Evolutionary conservation across 129 eudicot genomes (phyloP).

Genomic region (Heracleum sosnowskyi): DNA sequence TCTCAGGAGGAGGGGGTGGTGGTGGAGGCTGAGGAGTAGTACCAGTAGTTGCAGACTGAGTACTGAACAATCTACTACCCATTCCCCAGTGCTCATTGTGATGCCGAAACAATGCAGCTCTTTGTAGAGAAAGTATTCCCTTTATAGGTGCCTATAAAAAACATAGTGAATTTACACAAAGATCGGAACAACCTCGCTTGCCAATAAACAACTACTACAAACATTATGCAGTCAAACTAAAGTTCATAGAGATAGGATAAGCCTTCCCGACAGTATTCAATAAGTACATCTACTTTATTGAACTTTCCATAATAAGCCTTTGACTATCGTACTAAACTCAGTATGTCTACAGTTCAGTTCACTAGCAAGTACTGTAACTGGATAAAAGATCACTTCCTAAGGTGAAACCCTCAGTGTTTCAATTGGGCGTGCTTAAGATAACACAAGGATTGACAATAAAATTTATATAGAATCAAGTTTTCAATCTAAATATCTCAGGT

Average conservation of each 20-base stretch:
- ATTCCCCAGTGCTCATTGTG: slow-evolving; percentile 24
- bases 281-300: neutral
- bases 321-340: neutral
- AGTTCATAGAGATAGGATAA: neutral
- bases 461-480: too few species aligned
- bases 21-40: slow-evolving; percentile 65
- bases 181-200: neutral
- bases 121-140: slow-evolving; percentile 69
- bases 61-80: slow-evolving; percentile 55
- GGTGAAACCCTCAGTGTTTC: too few species aligned
- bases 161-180: neutral
- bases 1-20: slow-evolving; percentile 94
- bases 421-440: too few species aligned
- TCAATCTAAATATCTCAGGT: too few species aligned
- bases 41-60: slow-evolving; percentile 78
- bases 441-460: too few species aligned
- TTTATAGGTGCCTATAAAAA: slow-evolving; percentile 51
- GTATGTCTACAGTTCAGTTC: neutral
- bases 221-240: neutral
- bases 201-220: neutral
- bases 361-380: neutral
- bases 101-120: slow-evolving; percentile 38
- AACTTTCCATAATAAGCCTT: neutral
- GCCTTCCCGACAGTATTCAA: neutral
- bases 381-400: neutral